phyloP scores from a whole-genome alignment of 2,329 filamentous ascomycete genomes.

The Blastomyces percursus region DNA sequence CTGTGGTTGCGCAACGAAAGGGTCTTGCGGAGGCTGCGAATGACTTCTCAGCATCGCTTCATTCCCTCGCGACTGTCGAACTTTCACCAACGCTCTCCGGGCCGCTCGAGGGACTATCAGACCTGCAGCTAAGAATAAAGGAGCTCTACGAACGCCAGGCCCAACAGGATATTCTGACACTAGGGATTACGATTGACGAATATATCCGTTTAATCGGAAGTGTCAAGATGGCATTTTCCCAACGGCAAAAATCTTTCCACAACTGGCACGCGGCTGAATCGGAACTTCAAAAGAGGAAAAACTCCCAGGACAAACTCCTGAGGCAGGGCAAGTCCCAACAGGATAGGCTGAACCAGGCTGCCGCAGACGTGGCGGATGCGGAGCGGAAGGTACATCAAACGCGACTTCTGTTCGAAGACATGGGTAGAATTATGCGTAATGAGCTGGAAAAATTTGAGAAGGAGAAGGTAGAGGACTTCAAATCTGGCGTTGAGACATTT shows the following conservation, averaged over 20 bases:
- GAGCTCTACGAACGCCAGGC: conserved; percentile 95
- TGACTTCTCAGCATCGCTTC: conserved; percentile 88
- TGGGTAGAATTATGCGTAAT: conserved; percentile 82
- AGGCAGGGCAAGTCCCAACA: conserved; percentile 92
- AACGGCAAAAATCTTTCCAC: conserved; percentile 92
- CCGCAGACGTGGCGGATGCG: conserved; percentile 86
- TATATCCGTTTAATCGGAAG: conserved; percentile 94
- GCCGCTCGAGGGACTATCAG: conserved; percentile 81
- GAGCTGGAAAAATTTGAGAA: conserved; percentile 90
- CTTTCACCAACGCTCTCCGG: conserved; percentile 78
- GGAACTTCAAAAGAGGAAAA: conserved; percentile 80
- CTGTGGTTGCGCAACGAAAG: conserved; percentile 83
- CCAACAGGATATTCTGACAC: conserved; percentile 88
- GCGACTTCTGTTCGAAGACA: conserved; percentile 84
- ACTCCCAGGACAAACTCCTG: conserved; percentile 85
- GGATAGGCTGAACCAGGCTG: conserved; percentile 83
- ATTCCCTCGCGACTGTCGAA: conserved; percentile 84
- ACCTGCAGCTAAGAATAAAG: conserved; percentile 83
- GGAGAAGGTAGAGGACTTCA: conserved; percentile 99
- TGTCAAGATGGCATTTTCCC: conserved; percentile 83
- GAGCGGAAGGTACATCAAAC: conserved; percentile 89
- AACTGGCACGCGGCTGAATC: conserved; percentile 86
- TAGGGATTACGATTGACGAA: conserved; percentile 96
- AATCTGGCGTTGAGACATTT: conserved; percentile 95
- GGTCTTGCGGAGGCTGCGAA: conserved; percentile 85